These are phyloP conservation scores for Aspergillus aculeatinus DNA, from an alignment of 2,329 filamentous ascomycete species.

Conservation along the genomic window DNA sequence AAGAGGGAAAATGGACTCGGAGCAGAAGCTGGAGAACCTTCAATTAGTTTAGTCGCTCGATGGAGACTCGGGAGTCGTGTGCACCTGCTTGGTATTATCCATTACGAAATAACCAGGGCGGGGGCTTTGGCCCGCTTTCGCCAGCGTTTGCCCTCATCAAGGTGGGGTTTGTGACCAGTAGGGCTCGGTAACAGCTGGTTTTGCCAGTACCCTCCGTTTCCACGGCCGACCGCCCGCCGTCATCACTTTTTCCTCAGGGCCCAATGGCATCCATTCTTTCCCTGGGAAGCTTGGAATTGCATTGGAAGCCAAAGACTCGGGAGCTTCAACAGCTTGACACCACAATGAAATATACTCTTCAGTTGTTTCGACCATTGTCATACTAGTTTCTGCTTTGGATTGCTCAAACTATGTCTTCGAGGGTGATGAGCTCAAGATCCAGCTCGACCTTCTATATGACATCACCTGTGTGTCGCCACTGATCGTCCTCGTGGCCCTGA, in stretches of 20 bases:
- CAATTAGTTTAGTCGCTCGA: slow-evolving; percentile 9
- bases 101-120: slow-evolving; percentile 21
- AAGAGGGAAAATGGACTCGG: slow-evolving; percentile 22
- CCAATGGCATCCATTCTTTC: neutral
- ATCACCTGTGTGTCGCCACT: neutral
- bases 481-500: neutral
- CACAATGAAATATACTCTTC: neutral
- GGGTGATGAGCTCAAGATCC: neutral
- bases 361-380: neutral
- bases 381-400: neutral
- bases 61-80: slow-evolving; percentile 35
- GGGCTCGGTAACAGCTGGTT: slow-evolving; percentile 15
- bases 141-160: neutral
- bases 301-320: no score
- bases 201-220: slow-evolving; percentile 11
- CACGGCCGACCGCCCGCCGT: slow-evolving; percentile 10
- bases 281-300: neutral
- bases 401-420: neutral
- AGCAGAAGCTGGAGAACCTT: slow-evolving; percentile 17
- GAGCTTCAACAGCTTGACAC: neutral
- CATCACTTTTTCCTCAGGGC: neutral
- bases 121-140: slow-evolving; percentile 18
- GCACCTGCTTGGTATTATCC: slow-evolving; percentile 19
- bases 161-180: slow-evolving; percentile 11
- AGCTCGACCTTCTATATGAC: neutral